Percentiles rank a stretch among this genome's conserved stretches.
Evolutionary conservation across 2,329 filamentous ascomycete genomes (phyloP).

Genomic region (Stemphylium vesicarium): DNA sequence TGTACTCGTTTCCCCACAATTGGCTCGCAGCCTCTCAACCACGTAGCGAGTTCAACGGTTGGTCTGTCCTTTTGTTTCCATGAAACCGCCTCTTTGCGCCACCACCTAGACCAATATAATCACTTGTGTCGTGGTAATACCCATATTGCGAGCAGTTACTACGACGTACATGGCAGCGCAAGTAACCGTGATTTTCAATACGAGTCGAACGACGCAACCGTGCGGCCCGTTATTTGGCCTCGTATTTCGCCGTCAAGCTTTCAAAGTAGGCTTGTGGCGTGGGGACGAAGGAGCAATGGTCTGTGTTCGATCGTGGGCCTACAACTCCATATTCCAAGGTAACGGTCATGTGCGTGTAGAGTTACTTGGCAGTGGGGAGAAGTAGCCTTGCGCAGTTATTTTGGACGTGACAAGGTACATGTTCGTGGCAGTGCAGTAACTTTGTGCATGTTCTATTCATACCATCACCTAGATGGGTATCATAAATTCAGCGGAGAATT

Average conservation of each 20-base stretch:
- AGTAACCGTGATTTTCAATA: slow-evolving; percentile 17
- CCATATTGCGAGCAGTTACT: background rate
- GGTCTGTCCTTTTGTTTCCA: background rate
- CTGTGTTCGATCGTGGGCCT: background rate
- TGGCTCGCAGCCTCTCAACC: slow-evolving; percentile 6
- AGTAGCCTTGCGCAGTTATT: background rate
- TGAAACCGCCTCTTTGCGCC: slow-evolving; percentile 20
- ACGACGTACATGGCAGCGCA: slow-evolving; percentile 1
- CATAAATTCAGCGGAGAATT: too few species aligned
- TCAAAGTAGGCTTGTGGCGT: slow-evolving; percentile 6
- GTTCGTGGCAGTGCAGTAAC: too few species aligned
- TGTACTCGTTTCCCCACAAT: slow-evolving; percentile 11
- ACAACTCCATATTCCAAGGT: too few species aligned
- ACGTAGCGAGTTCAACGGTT: background rate
- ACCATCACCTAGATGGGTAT: too few species aligned
- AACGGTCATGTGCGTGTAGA: background rate
- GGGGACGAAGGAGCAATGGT: background rate
- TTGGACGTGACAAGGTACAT: too few species aligned
- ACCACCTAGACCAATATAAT: background rate
- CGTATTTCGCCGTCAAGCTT: slow-evolving; percentile 10
- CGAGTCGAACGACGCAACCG: slow-evolving; percentile 9
- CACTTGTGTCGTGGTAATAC: background rate
- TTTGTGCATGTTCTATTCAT: too few species aligned
- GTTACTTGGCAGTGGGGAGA: background rate
- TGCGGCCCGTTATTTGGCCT: slow-evolving; percentile 10